phyloP scores from a whole-genome alignment of 129 eudicot species.

The Scalesia atractyloides region DNA sequence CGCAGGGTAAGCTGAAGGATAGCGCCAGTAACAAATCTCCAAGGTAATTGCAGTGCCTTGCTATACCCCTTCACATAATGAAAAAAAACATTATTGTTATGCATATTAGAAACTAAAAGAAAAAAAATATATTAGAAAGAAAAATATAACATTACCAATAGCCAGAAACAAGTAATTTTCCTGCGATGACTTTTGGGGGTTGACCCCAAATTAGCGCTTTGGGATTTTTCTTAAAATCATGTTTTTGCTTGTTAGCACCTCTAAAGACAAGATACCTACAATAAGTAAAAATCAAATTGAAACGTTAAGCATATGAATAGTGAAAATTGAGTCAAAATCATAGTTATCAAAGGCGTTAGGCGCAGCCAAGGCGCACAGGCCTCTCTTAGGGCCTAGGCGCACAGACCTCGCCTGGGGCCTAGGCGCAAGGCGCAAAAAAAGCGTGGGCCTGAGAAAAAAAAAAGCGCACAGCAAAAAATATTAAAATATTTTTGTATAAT shows the following conservation, averaged over 20 bases:
- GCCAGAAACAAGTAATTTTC: conserved; percentile 95
- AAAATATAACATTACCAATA: conserved; percentile 65
- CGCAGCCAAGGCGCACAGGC: no score
- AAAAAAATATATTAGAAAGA: not conserved
- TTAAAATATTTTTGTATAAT: no score
- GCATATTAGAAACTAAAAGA: not conserved
- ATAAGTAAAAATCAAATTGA: conserved; percentile 10
- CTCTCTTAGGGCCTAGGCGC: no score
- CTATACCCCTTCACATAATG: conserved; percentile 65
- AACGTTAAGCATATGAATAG: conserved; percentile 25
- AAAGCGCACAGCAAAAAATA: no score
- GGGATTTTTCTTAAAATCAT: conserved; percentile 83
- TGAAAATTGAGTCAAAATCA: not conserved
- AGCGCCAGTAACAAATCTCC: conserved; percentile 90
- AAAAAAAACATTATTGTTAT: conserved; percentile 12
- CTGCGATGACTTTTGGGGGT: conserved; percentile 91
- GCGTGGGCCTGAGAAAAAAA: no score
- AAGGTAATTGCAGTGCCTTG: conserved; percentile 77
- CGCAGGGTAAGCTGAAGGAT: conserved; percentile 91
- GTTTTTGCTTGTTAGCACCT: conserved; percentile 98
- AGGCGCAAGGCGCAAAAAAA: no score
- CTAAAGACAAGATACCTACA: conserved; percentile 76
- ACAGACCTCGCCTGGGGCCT: no score
- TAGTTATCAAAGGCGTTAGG: no score
- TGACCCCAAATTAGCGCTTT: conserved; percentile 91